phyloP scores from a whole-genome alignment of 1,284 basidiomycete genomes.

The Ceratorhiza oryzae-sativae region DNA sequence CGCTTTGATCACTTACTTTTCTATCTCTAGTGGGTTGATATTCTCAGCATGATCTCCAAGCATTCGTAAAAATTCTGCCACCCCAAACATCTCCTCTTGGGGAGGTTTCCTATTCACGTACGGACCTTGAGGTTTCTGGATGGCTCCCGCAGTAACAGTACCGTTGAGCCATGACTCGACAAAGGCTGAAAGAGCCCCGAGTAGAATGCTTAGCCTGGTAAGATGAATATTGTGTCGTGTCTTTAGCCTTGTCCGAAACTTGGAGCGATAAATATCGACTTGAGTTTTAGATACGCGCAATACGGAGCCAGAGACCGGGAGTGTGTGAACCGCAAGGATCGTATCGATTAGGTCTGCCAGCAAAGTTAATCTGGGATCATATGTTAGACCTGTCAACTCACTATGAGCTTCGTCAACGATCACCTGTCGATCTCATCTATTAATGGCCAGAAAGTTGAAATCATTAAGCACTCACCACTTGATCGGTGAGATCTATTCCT shows the following conservation, averaged over 20 bases:
- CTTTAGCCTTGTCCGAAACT: constrained; percentile 80
- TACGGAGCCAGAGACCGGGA: constrained; percentile 66
- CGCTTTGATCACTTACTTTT: constrained; percentile 50
- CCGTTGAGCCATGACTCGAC: constrained; percentile 56
- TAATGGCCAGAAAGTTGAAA: background rate
- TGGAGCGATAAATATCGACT: constrained; percentile 78
- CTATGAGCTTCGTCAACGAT: constrained; percentile 98
- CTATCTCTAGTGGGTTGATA: constrained; percentile 85
- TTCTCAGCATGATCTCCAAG: constrained; percentile 73
- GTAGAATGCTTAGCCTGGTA: constrained; percentile 75
- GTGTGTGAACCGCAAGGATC: constrained; percentile 84
- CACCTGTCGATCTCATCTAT: background rate
- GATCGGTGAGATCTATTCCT: constrained; percentile 81
- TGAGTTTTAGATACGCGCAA: constrained; percentile 75
- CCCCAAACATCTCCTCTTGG: constrained; percentile 66
- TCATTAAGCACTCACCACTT: constrained; percentile 62
- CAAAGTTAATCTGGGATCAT: constrained; percentile 12
- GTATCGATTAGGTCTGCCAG: constrained; percentile 82
- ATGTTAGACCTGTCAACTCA: constrained; percentile 53
- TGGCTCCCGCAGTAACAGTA: constrained; percentile 48
- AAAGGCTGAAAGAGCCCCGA: constrained; percentile 71
- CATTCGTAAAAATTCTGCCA: constrained; percentile 66
- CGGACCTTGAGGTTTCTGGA: constrained; percentile 46
- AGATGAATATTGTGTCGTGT: constrained; percentile 80
- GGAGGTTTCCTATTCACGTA: constrained; percentile 47